A percentile compares a stretch with the other conserved stretches of the same genome.
These are phyloP conservation scores for Boeremia exigua DNA, from an alignment of 2,329 filamentous ascomycete genomes.

Conservation along the genomic window DNA sequence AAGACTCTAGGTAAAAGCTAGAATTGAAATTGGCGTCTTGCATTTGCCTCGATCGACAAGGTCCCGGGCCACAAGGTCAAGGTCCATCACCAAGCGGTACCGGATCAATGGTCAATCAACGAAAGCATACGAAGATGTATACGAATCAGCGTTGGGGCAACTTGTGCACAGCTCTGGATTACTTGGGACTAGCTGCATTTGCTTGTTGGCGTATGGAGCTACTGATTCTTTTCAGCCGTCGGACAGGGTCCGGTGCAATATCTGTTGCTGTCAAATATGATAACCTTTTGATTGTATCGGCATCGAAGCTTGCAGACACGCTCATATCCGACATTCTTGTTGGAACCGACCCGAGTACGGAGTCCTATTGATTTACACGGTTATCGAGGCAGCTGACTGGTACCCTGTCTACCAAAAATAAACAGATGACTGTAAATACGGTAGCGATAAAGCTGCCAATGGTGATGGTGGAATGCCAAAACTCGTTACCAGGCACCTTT, in stretches of 20 bases:
- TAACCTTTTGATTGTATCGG: not conserved
- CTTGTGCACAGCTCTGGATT: conserved; percentile 1
- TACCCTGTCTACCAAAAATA: not conserved
- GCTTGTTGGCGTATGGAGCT: conserved; percentile 1
- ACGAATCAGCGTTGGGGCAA: not conserved
- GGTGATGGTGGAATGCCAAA: not conserved
- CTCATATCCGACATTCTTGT: not conserved
- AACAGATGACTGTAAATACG: not conserved
- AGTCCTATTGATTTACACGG: not conserved
- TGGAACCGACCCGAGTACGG: not conserved
- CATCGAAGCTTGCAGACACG: not conserved
- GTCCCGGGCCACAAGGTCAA: not conserved
- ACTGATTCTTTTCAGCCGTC: not conserved
- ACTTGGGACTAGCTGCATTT: not conserved
- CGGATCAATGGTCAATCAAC: not conserved
- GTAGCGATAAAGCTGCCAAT: not conserved
- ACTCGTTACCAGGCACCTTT: not conserved
- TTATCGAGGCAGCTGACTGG: not conserved
- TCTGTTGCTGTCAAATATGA: not conserved
- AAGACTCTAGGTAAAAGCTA: not conserved
- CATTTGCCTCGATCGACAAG: not conserved
- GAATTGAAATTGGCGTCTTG: not conserved
- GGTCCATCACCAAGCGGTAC: not conserved
- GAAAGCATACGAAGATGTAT: not conserved
- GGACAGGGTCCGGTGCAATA: not conserved